phyloP scores from a whole-genome alignment of 441 rosid genomes.

The Eutrema salsugineum region DNA sequence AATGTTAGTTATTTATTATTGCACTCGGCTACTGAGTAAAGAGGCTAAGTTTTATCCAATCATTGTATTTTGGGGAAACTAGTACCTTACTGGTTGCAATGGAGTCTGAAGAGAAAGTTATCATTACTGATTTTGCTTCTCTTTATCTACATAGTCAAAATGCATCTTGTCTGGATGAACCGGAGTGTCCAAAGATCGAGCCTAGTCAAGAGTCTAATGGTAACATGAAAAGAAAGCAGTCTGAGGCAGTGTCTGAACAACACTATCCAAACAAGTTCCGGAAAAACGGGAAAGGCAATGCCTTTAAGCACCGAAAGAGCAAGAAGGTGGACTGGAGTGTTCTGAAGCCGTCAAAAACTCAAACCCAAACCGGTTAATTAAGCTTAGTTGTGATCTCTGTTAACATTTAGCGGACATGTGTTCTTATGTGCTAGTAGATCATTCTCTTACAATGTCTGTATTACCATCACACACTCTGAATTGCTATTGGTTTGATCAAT shows the following conservation, averaged over 20 bases:
- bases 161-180: slow-evolving; percentile 33
- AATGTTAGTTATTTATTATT: not conserved
- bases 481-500: not conserved
- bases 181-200: slow-evolving; percentile 27
- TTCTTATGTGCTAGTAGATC: not conserved
- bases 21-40: not conserved
- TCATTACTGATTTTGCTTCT: not conserved
- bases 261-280: slow-evolving; percentile 40
- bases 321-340: slow-evolving; percentile 43
- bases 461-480: not conserved
- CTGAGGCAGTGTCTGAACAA: slow-evolving; percentile 34
- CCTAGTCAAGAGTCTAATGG: slow-evolving; percentile 30
- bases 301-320: too few species aligned
- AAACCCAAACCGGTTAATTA: slow-evolving; percentile 29
- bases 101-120: not conserved
- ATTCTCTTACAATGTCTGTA: not conserved
- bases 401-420: not conserved
- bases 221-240: slow-evolving; percentile 62
- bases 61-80: not conserved
- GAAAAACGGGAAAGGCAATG: slow-evolving; percentile 21
- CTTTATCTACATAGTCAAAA: slow-evolving; percentile 39
- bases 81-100: not conserved
- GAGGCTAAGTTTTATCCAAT: not conserved
- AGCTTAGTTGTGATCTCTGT: not conserved
- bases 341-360: slow-evolving; percentile 49